Percentiles rank a stretch among this genome's conserved stretches.
phyloP scores from a whole-genome alignment of 1,139 yeast species.

The Magnusiomyces sp. region DNA sequence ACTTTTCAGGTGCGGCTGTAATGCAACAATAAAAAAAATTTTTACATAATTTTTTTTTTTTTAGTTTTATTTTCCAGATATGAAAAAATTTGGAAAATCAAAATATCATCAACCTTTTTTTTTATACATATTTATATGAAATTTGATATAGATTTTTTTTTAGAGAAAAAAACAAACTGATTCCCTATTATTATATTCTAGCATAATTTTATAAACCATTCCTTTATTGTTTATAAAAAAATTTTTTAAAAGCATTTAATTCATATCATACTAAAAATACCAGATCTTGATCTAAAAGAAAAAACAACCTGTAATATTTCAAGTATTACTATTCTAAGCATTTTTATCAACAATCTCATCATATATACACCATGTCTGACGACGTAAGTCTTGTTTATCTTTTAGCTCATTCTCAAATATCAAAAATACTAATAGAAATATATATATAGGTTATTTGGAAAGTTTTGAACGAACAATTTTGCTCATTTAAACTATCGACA shows the following conservation, averaged over 20 bases:
- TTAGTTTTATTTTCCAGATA: background rate
- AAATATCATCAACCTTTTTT: no score
- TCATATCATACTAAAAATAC: background rate
- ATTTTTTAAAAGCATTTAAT: background rate
- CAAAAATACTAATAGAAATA: no score
- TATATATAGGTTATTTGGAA: no score
- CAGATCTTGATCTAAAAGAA: background rate
- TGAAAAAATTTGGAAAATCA: no score
- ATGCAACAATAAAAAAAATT: no score
- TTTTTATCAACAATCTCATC: background rate
- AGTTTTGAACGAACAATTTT: slow-evolving; percentile 80
- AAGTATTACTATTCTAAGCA: no score
- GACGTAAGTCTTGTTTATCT: no score
- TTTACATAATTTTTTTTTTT: background rate
- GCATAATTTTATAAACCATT: background rate
- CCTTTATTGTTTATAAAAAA: background rate
- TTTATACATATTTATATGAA: background rate
- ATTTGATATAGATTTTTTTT: background rate
- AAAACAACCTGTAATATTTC: background rate
- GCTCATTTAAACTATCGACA: slow-evolving; percentile 78
- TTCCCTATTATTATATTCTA: background rate
- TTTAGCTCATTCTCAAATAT: no score
- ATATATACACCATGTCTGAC: slow-evolving; percentile 10
- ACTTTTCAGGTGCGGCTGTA: no score
- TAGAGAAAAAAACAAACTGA: background rate